These are phyloP conservation scores for Penicillium sumatraense DNA, from an alignment of 2,329 filamentous ascomycete genomes.

Conservation along the genomic window DNA sequence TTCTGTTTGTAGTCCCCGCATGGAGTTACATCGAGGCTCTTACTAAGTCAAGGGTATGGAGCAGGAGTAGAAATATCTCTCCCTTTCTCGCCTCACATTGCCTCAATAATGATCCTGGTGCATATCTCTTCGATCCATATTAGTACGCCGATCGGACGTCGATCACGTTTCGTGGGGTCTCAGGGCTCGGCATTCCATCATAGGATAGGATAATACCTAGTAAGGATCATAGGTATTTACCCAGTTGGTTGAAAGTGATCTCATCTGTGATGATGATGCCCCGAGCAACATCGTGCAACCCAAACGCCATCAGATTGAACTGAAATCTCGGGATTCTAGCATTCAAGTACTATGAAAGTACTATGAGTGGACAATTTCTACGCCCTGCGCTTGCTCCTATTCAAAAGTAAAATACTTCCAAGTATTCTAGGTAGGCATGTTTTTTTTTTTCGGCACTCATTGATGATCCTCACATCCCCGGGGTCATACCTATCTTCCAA, in stretches of 20 bases:
- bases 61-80: too few relatives aligned
- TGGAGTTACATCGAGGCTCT: background rate
- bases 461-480: background rate
- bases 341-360: too few relatives aligned
- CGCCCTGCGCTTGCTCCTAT: background rate
- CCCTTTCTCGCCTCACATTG: too few relatives aligned
- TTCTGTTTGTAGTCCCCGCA: background rate
- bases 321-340: background rate
- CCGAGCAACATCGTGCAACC: constrained; percentile 5
- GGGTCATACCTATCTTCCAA: background rate
- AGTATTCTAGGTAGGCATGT: too few relatives aligned
- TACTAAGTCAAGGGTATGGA: too few relatives aligned
- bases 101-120: too few relatives aligned
- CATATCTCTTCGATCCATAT: background rate
- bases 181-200: background rate
- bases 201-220: too few relatives aligned
- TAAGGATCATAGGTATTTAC: too few relatives aligned
- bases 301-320: background rate
- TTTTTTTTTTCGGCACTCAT: background rate
- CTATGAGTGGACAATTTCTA: background rate
- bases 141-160: background rate
- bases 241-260: too few relatives aligned
- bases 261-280: background rate
- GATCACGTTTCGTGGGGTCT: background rate
- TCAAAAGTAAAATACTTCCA: too few relatives aligned